These are phyloP conservation scores for Eutypa lata DNA, from an alignment of 2,329 filamentous ascomycete species.

Conservation along the genomic window DNA sequence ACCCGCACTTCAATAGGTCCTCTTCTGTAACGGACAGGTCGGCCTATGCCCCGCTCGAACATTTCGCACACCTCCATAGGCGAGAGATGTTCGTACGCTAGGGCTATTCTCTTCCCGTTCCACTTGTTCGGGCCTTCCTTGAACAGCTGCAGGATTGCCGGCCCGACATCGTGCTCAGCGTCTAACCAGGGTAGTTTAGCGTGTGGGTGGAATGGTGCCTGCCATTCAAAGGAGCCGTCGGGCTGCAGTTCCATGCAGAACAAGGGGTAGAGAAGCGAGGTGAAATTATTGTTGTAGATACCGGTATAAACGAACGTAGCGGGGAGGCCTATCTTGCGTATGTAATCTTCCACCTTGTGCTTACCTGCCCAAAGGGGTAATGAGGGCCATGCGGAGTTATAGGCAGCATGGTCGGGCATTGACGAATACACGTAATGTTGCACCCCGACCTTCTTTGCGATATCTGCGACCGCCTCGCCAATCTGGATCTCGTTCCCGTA, in stretches of 20 bases:
- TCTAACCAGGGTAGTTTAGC: slow-evolving; percentile 92
- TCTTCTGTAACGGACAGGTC: slow-evolving; percentile 74
- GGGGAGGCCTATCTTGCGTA: slow-evolving; percentile 76
- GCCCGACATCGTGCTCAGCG: slow-evolving; percentile 92
- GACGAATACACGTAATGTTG: slow-evolving; percentile 95
- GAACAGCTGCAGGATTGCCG: slow-evolving; percentile 88
- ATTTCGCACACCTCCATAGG: slow-evolving; percentile 77
- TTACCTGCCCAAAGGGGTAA: slow-evolving; percentile 91
- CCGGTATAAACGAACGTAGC: slow-evolving; percentile 94
- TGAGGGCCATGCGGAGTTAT: slow-evolving; percentile 73
- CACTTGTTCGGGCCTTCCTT: slow-evolving; percentile 88
- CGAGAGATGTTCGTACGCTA: slow-evolving; percentile 86
- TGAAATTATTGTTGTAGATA: slow-evolving; percentile 99
- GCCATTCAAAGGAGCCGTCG: slow-evolving; percentile 88
- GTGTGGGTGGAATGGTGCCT: slow-evolving; percentile 88
- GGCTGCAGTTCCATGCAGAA: slow-evolving; percentile 90
- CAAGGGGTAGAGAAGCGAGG: slow-evolving; percentile 83
- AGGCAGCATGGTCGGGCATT: slow-evolving; percentile 90
- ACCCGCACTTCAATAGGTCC: slow-evolving; percentile 81
- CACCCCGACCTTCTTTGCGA: slow-evolving; percentile 78
- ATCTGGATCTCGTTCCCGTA: slow-evolving; percentile 93
- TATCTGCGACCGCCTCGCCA: slow-evolving; percentile 83
- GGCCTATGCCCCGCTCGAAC: slow-evolving; percentile 74
- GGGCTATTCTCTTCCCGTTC: slow-evolving; percentile 73
- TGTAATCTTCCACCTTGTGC: slow-evolving; percentile 87